phyloP scores from a whole-genome alignment of 148 eudicot genomes.

The Fagopyrum homotropicum region DNA sequence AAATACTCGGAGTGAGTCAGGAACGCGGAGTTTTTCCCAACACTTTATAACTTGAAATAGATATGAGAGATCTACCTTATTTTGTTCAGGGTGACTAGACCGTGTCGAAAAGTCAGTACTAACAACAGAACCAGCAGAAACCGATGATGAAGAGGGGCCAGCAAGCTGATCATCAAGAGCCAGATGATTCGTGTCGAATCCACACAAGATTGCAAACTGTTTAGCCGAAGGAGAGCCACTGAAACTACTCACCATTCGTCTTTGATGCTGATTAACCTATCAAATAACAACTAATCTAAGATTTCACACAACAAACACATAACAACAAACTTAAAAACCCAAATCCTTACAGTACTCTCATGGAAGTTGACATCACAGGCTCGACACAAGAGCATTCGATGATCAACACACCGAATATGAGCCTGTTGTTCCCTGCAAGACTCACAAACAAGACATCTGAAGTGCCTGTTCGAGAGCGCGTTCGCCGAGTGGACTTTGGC shows the following conservation, averaged over 20 bases:
- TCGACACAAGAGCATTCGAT: constrained; percentile 48
- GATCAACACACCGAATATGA: constrained; percentile 40
- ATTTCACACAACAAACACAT: neutral
- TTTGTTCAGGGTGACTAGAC: constrained; percentile 19
- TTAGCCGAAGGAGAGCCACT: constrained; percentile 63
- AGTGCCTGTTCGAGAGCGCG: constrained; percentile 58
- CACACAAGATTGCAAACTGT: constrained; percentile 60
- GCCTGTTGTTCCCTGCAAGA: constrained; percentile 43
- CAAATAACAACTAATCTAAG: neutral
- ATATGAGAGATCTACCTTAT: constrained; percentile 20
- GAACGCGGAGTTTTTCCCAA: too few relatives aligned
- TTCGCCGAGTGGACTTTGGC: constrained; percentile 75
- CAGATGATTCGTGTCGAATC: constrained; percentile 30
- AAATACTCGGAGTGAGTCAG: too few relatives aligned
- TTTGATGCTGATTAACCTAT: constrained; percentile 31
- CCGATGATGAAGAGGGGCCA: constrained; percentile 18
- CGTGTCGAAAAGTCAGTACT: constrained; percentile 16
- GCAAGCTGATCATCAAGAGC: constrained; percentile 13
- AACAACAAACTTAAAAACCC: neutral
- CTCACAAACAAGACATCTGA: constrained; percentile 54
- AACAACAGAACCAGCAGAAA: constrained; percentile 5
- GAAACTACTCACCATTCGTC: constrained; percentile 32
- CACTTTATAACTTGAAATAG: too few relatives aligned
- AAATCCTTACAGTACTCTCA: neutral
- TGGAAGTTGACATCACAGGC: constrained; percentile 33